Evolutionary conservation across 2,329 filamentous ascomycete genomes (phyloP).

Genomic region (Xylaria sp.): DNA sequence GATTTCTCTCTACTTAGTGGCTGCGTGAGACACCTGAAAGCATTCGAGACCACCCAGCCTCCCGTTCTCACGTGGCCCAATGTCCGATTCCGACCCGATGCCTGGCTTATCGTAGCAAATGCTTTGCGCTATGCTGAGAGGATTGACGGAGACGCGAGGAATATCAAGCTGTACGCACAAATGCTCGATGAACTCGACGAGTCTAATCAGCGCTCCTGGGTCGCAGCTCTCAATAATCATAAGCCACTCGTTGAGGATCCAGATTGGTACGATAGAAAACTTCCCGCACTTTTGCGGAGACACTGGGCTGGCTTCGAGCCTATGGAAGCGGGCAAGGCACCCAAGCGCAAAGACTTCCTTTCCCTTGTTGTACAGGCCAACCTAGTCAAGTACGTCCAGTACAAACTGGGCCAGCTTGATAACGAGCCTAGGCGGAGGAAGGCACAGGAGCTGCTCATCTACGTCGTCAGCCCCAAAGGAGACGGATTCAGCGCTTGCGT

Average conservation of each 20-base stretch:
- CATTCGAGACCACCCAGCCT: conserved; percentile 35
- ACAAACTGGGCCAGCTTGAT: conserved; percentile 33
- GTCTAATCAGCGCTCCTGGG: conserved; percentile 39
- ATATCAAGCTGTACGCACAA: conserved; percentile 34
- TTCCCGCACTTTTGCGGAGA: conserved; percentile 35
- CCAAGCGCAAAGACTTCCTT: conserved; percentile 41
- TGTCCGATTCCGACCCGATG: conserved; percentile 40
- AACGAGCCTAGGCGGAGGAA: conserved; percentile 32
- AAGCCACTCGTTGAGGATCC: conserved; percentile 42
- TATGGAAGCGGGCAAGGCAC: conserved; percentile 43
- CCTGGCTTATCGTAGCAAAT: conserved; percentile 42
- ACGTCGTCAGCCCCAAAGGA: conserved; percentile 40
- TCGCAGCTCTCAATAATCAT: conserved; percentile 35
- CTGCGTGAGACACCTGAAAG: conserved; percentile 40
- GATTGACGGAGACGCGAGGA: conserved; percentile 34
- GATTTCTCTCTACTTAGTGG: conserved; percentile 40
- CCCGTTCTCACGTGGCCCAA: conserved; percentile 41
- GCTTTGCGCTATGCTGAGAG: conserved; percentile 40
- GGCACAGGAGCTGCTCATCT: conserved; percentile 41
- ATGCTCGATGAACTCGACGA: conserved; percentile 41
- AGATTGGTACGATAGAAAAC: conserved; percentile 40
- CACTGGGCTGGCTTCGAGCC: conserved; percentile 43
- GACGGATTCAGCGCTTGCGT: conserved; percentile 43
- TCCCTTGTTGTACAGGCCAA: conserved; percentile 41
- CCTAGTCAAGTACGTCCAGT: conserved; percentile 35